These are phyloP conservation scores for Ophiorrhiza pumila DNA, from an alignment of 257 asterid genomes.

Conservation along the genomic window DNA sequence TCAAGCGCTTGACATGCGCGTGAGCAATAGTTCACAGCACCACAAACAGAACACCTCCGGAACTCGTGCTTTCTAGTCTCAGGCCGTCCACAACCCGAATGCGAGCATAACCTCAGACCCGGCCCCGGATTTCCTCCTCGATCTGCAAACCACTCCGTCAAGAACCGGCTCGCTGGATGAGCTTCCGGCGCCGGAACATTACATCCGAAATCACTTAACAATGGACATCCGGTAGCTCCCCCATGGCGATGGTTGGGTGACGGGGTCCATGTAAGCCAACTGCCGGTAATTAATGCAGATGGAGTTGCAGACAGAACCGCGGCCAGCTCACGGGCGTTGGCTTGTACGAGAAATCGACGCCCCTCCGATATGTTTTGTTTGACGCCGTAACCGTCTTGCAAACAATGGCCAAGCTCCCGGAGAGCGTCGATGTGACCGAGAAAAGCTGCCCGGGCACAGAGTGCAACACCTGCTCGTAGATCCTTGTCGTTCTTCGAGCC, in stretches of 20 bases:
- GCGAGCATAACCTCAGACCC: constrained; percentile 74
- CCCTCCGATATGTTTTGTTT: constrained; percentile 76
- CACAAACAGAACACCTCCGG: constrained; percentile 87
- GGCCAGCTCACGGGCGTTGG: constrained; percentile 90
- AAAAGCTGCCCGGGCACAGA: constrained; percentile 83
- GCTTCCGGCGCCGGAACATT: constrained; percentile 78
- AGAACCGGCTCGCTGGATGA: constrained; percentile 67
- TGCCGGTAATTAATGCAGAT: constrained; percentile 42
- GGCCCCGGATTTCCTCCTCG: constrained; percentile 34
- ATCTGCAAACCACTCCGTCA: constrained; percentile 65
- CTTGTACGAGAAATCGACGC: constrained; percentile 68
- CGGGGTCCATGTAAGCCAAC: constrained; percentile 62
- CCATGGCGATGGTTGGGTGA: constrained; percentile 35
- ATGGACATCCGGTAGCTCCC: constrained; percentile 49
- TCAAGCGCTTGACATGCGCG: constrained; percentile 97
- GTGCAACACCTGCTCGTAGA: constrained; percentile 76
- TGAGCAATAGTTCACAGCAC: constrained; percentile 88
- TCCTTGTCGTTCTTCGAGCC: constrained; percentile 79
- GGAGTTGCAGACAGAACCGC: constrained; percentile 43
- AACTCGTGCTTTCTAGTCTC: constrained; percentile 85
- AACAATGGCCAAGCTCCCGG: constrained; percentile 98
- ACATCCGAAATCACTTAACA: constrained; percentile 88
- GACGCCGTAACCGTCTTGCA: constrained; percentile 91
- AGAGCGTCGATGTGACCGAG: constrained; percentile 87
- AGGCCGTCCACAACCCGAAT: constrained; percentile 86